Evolutionary conservation across 202 grass and related monocot species (phyloP), one percentile per base, ranked within the genome.

Genomic region (Schoenoplectus tabernaemontani): DNA sequence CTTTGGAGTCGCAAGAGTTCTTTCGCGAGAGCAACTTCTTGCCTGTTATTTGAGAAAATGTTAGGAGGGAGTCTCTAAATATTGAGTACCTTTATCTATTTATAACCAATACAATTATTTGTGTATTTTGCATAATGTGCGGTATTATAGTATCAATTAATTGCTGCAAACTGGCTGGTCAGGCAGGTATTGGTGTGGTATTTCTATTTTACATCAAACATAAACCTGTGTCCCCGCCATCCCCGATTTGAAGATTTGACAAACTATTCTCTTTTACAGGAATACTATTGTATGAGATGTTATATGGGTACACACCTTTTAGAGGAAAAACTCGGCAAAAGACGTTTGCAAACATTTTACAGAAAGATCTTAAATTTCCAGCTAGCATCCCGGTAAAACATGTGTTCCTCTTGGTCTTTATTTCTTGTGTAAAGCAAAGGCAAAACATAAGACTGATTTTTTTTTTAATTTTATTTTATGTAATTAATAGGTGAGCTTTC

Each of bases 281-380:
- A 28, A 84, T 97, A 71, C 88, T 97, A 86, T 74, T 97, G 7
- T 97, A 91, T 84, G 93, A 97, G 80, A 97, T 97, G 91, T 0
- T 97, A 16, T 97, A 93, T 82, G 93, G 93, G 15, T 90, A 93
- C 48, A 97, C 93, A 26, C 90, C 93, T 57, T 97, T 97, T 6
- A 89, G 90, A 90, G 93, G 93, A 17, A 97, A 97, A 81, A 97
- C 90, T 44, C 89, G 93, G 33, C 93, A 97, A 57, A 91, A 90
- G 53, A 93, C 93, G 16, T 97, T 97, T 79, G 93, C 93, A 54
- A 97, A 93, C 76, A 86, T 97, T 85, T 70, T 97, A 41, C 90
- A 97, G 20, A 97, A 93, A 67, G 93, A 97, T 80, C 86, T 97
- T 33, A 89, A 84, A 89, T 97, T 97, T 43, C 90, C 90, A 38